phyloP scores from a whole-genome alignment of 2,329 filamentous ascomycete genomes.

The Colletotrichum endophyticum region DNA sequence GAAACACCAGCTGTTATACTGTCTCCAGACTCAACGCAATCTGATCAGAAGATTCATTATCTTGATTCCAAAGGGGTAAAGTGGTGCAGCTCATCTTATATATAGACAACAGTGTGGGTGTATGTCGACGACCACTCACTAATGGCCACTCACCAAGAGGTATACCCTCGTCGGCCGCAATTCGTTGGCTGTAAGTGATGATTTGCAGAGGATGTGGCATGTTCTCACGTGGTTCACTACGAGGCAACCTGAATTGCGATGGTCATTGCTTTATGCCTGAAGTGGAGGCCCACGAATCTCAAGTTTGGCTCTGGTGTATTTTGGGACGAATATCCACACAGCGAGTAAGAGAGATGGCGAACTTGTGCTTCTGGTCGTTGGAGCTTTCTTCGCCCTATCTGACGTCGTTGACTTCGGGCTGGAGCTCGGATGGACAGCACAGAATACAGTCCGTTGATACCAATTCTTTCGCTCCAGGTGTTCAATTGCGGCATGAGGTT shows the following conservation, averaged over 20 bases:
- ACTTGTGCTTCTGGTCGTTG: background rate
- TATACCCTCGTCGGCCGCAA: accelerated
- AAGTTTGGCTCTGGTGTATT: background rate
- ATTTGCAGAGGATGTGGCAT: background rate
- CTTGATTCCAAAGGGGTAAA: too few relatives aligned
- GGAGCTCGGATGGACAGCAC: background rate
- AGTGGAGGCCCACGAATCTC: background rate
- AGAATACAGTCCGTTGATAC: background rate
- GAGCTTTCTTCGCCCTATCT: background rate
- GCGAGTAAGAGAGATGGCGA: background rate
- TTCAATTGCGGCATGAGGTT: background rate
- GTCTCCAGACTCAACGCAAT: too few relatives aligned
- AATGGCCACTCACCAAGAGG: background rate
- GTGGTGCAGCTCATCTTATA: too few relatives aligned
- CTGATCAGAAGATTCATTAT: too few relatives aligned
- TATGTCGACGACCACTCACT: too few relatives aligned
- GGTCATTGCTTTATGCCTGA: background rate
- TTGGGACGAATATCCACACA: background rate
- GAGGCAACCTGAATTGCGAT: background rate
- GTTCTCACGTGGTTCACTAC: background rate
- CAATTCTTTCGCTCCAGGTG: too few relatives aligned
- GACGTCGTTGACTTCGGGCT: too few relatives aligned
- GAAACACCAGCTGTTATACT: too few relatives aligned
- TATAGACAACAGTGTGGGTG: too few relatives aligned
- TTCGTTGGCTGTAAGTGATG: accelerated